These are phyloP conservation scores for Nannochloris sp. DNA, from an alignment of 139 green algal genomes.

Conservation along the genomic window DNA sequence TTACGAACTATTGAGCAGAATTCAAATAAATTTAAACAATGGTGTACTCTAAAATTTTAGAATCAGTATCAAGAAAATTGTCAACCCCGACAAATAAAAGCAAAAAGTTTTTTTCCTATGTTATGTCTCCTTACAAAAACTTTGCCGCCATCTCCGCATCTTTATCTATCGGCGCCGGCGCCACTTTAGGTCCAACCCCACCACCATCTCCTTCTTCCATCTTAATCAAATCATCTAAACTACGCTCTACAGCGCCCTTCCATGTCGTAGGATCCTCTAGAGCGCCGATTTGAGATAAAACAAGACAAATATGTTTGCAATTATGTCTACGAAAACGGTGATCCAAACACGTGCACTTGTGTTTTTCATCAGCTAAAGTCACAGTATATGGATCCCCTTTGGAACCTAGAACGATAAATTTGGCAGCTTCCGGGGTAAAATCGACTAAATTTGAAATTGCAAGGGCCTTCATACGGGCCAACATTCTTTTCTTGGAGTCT, in stretches of 20 bases:
- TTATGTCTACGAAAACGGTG: conserved; percentile 26
- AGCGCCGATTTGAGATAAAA: conserved; percentile 1
- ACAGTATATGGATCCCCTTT: conserved; percentile 27
- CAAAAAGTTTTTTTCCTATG: neutral
- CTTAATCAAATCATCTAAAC: conserved; percentile 12
- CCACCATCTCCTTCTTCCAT: neutral
- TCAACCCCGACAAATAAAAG: neutral
- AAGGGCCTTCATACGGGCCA: conserved; percentile 23
- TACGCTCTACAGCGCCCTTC: conserved; percentile 1
- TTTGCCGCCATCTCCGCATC: conserved; percentile 5
- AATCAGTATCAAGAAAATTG: neutral
- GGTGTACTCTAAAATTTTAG: no score
- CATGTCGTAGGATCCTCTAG: conserved; percentile 4
- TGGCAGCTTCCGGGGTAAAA: neutral
- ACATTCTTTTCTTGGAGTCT: conserved; percentile 11
- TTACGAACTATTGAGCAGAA: no score
- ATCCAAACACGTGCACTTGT: conserved; percentile 24
- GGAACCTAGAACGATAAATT: conserved; percentile 20
- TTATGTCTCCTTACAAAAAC: no score
- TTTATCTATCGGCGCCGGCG: neutral
- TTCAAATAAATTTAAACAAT: no score
- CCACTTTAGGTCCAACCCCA: neutral
- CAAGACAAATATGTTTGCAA: conserved; percentile 34
- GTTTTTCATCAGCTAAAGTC: conserved; percentile 12
- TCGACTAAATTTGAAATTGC: conserved; percentile 13